These are phyloP conservation scores for Tritrichomonas musculus DNA, from an alignment of 208 protist genomes.

Conservation along the genomic window DNA sequence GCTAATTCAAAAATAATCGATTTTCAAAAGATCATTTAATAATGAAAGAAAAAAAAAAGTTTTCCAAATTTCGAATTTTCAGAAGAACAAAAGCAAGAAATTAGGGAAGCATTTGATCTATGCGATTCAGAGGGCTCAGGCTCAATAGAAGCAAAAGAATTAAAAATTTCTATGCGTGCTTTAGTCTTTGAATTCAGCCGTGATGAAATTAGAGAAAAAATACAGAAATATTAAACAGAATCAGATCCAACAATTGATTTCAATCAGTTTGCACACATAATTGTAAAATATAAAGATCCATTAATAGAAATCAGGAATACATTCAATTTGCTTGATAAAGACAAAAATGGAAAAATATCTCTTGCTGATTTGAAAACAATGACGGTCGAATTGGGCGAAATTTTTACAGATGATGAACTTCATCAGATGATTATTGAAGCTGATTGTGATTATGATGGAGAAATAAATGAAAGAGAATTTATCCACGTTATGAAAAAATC, in stretches of 20 bases:
- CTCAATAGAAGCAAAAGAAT: conserved; percentile 90
- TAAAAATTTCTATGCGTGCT: conserved; percentile 97
- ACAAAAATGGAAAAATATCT: background rate
- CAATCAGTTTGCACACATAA: conserved; percentile 68
- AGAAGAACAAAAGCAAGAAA: conserved; percentile 94
- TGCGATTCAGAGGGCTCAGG: conserved; percentile 73
- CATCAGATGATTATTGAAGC: background rate
- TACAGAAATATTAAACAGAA: conserved; percentile 66
- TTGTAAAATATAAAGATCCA: conserved; percentile 71
- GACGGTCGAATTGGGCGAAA: background rate
- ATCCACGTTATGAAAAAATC: conserved; percentile 16
- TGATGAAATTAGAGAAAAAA: conserved; percentile 70
- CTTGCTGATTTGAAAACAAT: background rate
- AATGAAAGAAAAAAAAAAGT: no score
- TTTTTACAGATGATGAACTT: conserved; percentile 32
- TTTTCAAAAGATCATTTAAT: no score
- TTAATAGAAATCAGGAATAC: conserved; percentile 51
- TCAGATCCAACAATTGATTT: conserved; percentile 67
- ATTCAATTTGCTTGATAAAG: conserved; percentile 34
- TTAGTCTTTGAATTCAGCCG: conserved; percentile 96
- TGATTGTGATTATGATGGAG: conserved; percentile 35
- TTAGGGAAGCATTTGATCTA: conserved; percentile 96
- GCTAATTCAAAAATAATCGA: no score
- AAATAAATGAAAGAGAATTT: conserved; percentile 61
- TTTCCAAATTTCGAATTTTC: no score